Conservation (phyloP, 2,329 filamentous ascomycete genomes). For the Chaetomium olivaceum region DNA sequence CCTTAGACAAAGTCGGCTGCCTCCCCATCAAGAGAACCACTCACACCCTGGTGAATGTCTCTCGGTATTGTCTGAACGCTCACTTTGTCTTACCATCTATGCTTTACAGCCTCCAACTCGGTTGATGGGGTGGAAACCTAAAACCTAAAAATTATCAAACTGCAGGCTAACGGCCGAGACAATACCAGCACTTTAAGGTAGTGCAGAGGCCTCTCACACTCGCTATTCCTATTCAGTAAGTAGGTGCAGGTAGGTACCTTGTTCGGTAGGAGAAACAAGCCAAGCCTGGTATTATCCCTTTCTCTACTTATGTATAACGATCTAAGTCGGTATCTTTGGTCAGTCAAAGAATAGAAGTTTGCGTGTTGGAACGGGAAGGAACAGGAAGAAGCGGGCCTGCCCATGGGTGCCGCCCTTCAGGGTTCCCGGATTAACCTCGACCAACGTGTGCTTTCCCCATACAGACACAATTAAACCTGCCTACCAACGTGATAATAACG, state of each 20-base stretch:
- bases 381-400: background rate
- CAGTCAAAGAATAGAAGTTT: background rate
- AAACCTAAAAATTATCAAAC: background rate
- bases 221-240: background rate
- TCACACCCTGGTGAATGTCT: background rate
- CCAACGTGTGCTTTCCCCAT: constrained; percentile 3
- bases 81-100: background rate
- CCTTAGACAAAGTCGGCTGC: too few relatives aligned
- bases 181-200: background rate
- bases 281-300: background rate
- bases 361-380: background rate
- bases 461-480: background rate
- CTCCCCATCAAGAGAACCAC: background rate
- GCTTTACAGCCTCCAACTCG: background rate
- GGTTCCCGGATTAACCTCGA: background rate
- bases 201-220: background rate
- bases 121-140: background rate
- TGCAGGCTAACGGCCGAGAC: constrained; percentile 29
- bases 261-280: background rate
- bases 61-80: background rate
- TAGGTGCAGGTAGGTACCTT: background rate
- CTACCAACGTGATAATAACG: background rate
- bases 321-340: background rate
- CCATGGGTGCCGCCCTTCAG: background rate
- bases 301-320: background rate